phyloP scores from a whole-genome alignment of 2,329 filamentous ascomycete genomes.

The Rutstroemia sp. region DNA sequence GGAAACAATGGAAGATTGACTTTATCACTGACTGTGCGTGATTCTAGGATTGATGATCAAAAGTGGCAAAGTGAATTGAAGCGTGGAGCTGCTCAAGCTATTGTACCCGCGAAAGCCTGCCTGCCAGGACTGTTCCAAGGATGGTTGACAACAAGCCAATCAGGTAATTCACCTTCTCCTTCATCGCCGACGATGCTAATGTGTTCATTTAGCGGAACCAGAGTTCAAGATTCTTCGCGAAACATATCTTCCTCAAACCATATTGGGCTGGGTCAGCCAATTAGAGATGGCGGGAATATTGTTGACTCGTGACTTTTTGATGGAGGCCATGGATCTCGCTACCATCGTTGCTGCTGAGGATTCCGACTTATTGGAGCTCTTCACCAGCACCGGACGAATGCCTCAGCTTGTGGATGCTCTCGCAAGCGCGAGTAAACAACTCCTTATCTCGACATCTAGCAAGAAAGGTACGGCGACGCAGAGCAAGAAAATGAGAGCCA shows the following conservation, averaged over 20 bases:
- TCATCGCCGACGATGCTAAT: conserved; percentile 12
- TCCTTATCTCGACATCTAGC: conserved; percentile 40
- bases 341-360: conserved; percentile 64
- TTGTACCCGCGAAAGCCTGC: conserved; percentile 46
- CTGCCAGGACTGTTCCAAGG: conserved; percentile 56
- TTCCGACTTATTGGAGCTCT: conserved; percentile 57
- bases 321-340: conserved; percentile 83
- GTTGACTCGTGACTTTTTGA: conserved; percentile 66
- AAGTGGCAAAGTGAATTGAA: conserved; percentile 41
- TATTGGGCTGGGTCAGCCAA: conserved; percentile 76
- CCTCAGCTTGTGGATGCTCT: conserved; percentile 70
- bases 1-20: background rate
- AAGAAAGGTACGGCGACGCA: conserved; percentile 39
- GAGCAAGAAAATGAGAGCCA: conserved; percentile 53
- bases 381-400: conserved; percentile 60
- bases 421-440: conserved; percentile 38
- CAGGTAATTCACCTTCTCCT: conserved; percentile 12
- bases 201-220: conserved; percentile 40
- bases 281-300: conserved; percentile 72
- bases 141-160: conserved; percentile 44
- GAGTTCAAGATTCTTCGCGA: conserved; percentile 61
- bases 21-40: background rate
- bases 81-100: conserved; percentile 43
- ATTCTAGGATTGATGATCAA: background rate
- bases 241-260: conserved; percentile 76